phyloP scores from a whole-genome alignment of 1,139 yeast species.

The Geotrichum macrosporum region DNA sequence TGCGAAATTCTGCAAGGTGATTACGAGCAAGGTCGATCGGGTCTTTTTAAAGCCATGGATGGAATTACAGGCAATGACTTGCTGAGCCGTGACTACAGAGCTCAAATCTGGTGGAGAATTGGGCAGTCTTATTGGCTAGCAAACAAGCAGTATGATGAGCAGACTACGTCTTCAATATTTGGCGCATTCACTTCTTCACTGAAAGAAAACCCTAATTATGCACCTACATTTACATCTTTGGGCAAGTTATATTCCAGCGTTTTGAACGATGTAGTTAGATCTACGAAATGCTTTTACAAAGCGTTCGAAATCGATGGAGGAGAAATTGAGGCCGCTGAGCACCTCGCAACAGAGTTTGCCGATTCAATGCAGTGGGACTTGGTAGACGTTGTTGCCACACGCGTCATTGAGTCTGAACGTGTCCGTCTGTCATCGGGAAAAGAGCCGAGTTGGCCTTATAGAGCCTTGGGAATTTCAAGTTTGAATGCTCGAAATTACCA shows the following conservation, averaged over 20 bases:
- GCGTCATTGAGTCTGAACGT: slow-evolving; percentile 55
- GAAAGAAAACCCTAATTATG: slow-evolving; percentile 57
- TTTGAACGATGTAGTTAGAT: slow-evolving; percentile 58
- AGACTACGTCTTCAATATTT: slow-evolving; percentile 41
- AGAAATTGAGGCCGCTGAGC: slow-evolving; percentile 69
- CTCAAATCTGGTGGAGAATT: slow-evolving; percentile 64
- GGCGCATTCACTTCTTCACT: slow-evolving; percentile 57
- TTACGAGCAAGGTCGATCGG: slow-evolving; percentile 51
- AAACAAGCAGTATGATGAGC: slow-evolving; percentile 30
- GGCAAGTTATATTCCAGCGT: slow-evolving; percentile 64
- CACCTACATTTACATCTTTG: slow-evolving; percentile 74
- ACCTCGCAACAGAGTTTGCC: slow-evolving; percentile 66
- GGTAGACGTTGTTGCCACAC: slow-evolving; percentile 67
- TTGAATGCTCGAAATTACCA: slow-evolving; percentile 69
- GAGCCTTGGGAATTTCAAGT: slow-evolving; percentile 77
- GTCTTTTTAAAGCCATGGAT: slow-evolving; percentile 45
- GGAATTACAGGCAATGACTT: slow-evolving; percentile 49
- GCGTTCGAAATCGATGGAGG: slow-evolving; percentile 84
- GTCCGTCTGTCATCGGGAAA: slow-evolving; percentile 38
- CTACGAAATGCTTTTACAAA: slow-evolving; percentile 80
- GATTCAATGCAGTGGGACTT: slow-evolving; percentile 72
- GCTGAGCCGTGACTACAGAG: slow-evolving; percentile 52
- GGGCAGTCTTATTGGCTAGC: slow-evolving; percentile 54
- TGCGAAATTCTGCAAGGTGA: slow-evolving; percentile 58
- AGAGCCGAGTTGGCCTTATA: slow-evolving; percentile 71